Evolutionary conservation across 202 grass and related monocot species (phyloP).

Genomic region (Panicum hallii): DNA sequence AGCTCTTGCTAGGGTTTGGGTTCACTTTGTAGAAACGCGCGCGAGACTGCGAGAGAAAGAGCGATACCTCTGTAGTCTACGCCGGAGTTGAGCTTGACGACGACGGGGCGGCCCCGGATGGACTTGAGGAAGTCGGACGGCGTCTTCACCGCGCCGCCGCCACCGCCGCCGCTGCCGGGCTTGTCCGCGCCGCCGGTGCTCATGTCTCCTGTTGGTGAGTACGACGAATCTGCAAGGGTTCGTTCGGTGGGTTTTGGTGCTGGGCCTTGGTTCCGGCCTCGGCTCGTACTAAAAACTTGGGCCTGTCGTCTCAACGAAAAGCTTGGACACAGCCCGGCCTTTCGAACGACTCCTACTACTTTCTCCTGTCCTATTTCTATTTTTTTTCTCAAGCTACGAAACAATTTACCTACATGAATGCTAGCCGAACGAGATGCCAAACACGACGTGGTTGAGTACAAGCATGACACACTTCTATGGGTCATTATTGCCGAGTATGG

Average conservation of each 20-base stretch:
- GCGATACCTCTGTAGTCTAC: slow-evolving; percentile 86
- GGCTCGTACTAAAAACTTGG: background rate
- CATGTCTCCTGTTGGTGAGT: slow-evolving; percentile 45
- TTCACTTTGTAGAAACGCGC: background rate
- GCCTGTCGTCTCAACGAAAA: background rate
- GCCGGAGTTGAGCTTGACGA: slow-evolving; percentile 94
- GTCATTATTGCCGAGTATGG: too few species aligned
- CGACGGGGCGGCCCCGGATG: slow-evolving; percentile 84
- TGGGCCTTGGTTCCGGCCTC: slow-evolving; percentile 32
- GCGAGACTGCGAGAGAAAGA: background rate
- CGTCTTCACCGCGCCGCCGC: slow-evolving; percentile 70
- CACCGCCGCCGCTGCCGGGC: slow-evolving; percentile 55
- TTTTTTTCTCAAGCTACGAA: too few species aligned
- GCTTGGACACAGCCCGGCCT: background rate
- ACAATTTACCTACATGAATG: too few species aligned
- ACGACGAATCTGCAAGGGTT: slow-evolving; percentile 27
- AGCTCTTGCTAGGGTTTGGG: slow-evolving; percentile 42
- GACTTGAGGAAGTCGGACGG: slow-evolving; percentile 94
- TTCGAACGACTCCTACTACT: too few species aligned
- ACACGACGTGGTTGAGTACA: too few species aligned
- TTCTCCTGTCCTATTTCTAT: too few species aligned
- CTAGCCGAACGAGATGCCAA: too few species aligned
- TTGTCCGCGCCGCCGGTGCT: slow-evolving; percentile 67
- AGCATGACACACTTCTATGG: too few species aligned
- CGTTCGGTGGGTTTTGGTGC: background rate